Evolutionary conservation across 75 land plant genomes (phyloP).

Genomic region (Isoetes taiwanensis): DNA sequence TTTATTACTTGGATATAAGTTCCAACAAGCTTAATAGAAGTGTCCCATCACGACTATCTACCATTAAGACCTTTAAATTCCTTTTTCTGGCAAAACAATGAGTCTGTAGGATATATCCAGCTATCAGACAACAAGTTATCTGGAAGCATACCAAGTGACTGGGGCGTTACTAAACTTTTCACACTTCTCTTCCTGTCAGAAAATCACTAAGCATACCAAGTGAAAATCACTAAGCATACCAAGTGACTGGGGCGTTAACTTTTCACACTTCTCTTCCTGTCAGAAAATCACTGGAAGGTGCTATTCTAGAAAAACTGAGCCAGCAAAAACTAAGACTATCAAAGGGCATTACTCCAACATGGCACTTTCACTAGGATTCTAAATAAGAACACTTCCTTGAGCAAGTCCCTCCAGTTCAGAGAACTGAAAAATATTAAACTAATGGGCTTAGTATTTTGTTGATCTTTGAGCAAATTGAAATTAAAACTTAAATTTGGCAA

Average conservation of each 20-base stretch:
- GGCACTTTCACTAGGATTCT: too few species aligned
- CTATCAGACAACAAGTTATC: conserved; percentile 36
- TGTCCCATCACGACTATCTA: conserved; percentile 42
- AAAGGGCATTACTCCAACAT: too few species aligned
- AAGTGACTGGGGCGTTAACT: too few species aligned
- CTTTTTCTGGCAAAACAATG: conserved; percentile 18
- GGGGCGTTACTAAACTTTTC: too few species aligned
- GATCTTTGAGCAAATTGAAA: too few species aligned
- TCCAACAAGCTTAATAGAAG: conserved; percentile 33
- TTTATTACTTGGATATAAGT: conserved; percentile 36
- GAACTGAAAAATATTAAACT: too few species aligned
- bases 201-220: too few species aligned
- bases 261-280: conserved; percentile 37
- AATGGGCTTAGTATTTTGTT: too few species aligned
- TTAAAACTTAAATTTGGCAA: too few species aligned
- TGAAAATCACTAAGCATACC: conserved; percentile 37
- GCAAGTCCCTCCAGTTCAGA: too few species aligned
- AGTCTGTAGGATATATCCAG: conserved; percentile 49
- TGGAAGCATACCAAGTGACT: conserved; percentile 36
- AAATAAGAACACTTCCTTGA: too few species aligned
- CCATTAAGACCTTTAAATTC: conserved; percentile 15
- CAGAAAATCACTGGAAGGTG: conserved; percentile 29
- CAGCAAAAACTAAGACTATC: too few species aligned
- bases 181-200: conserved; percentile 30
- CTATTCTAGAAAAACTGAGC: conserved; percentile 26